Evolutionary conservation across 23 red algal genomes (phyloP).

Genomic region (Gracilariopsis chorda): DNA sequence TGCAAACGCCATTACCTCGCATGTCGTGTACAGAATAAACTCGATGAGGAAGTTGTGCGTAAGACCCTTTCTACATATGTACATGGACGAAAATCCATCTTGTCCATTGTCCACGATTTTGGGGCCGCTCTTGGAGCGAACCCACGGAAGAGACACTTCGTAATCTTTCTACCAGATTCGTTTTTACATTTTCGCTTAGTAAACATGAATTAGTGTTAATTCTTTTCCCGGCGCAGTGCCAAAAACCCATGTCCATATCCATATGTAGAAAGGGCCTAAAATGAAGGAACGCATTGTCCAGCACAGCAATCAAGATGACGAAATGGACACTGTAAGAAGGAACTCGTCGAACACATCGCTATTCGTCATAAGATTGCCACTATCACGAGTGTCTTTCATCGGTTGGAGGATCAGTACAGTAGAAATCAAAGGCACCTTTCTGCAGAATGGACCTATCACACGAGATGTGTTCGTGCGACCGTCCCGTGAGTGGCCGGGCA

Average conservation of each 20-base stretch:
- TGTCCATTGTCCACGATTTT: no score
- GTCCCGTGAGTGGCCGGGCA: neutral
- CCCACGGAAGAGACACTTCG: no score
- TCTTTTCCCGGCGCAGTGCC: no score
- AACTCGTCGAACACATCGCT: slow-evolving; percentile 19
- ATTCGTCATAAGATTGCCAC: neutral
- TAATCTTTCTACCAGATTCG: no score
- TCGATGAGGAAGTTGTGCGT: slow-evolving; percentile 2
- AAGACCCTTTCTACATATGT: no score
- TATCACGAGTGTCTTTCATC: slow-evolving; percentile 1
- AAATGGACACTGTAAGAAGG: slow-evolving; percentile 30
- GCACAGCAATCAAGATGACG: slow-evolving; percentile 14
- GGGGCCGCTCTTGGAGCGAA: no score
- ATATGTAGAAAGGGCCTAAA: no score
- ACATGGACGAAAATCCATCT: no score
- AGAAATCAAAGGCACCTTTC: slow-evolving; percentile 16
- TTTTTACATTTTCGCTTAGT: no score
- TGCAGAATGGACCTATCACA: slow-evolving; percentile 20
- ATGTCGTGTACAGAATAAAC: slow-evolving; percentile 46
- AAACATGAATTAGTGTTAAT: no score
- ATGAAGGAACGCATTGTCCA: slow-evolving; percentile 11
- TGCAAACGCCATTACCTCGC: slow-evolving; percentile 16
- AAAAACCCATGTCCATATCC: no score
- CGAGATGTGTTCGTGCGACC: slow-evolving; percentile 4
- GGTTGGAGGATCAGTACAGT: neutral